Percentiles rank a stretch among this genome's conserved stretches.
These are phyloP conservation scores for Oemleria cerasiformis DNA, from an alignment of 306 rosid species.

Conservation along the genomic window DNA sequence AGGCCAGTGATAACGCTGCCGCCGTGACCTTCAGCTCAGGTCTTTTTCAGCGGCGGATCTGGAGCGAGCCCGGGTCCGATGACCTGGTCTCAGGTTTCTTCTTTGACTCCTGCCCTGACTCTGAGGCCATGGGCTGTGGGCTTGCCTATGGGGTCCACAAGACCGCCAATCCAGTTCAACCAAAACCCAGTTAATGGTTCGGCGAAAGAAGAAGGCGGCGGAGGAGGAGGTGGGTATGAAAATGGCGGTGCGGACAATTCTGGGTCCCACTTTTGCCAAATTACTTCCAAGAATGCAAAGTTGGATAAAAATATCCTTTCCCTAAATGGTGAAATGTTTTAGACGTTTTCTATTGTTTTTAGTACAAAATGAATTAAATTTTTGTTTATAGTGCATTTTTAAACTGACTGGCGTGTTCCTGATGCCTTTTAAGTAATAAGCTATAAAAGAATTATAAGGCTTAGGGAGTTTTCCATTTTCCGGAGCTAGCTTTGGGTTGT, in stretches of 20 bases:
- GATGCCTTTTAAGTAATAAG: too few species aligned
- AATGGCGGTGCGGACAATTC: conserved; percentile 37
- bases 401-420: too few species aligned
- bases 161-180: conserved; percentile 16
- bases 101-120: conserved; percentile 44
- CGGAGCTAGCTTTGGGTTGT: too few species aligned
- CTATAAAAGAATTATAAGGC: too few species aligned
- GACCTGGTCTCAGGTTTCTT: conserved; percentile 96
- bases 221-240: conserved; percentile 19
- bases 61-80: conserved; percentile 91
- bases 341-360: too few species aligned
- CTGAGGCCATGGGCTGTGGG: conserved; percentile 91
- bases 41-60: conserved; percentile 59
- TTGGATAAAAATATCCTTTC: too few species aligned
- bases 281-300: too few species aligned
- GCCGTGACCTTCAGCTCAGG: conserved; percentile 75
- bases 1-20: conserved; percentile 84
- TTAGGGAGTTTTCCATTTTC: too few species aligned
- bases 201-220: conserved; percentile 14
- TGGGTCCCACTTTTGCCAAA: too few species aligned
- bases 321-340: too few species aligned
- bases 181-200: conserved; percentile 33
- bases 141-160: conserved; percentile 62
- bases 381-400: too few species aligned
- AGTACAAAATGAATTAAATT: too few species aligned